These are phyloP conservation scores for Petunia axillaris DNA, from an alignment of 257 asterid species.

Conservation along the genomic window DNA sequence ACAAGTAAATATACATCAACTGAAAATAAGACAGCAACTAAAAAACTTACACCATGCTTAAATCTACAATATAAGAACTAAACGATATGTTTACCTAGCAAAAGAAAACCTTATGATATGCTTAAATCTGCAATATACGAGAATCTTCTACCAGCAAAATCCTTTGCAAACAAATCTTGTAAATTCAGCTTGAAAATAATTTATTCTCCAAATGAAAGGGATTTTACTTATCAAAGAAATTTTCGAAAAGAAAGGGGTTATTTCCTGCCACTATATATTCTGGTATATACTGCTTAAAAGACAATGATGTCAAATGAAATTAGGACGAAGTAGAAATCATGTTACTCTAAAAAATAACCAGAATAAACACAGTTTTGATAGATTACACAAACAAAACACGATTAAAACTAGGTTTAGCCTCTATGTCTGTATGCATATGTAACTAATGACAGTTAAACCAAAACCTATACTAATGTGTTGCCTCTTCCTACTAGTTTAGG, in stretches of 20 bases:
- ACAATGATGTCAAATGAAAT: constrained; percentile 11
- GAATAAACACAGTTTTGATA: constrained; percentile 9
- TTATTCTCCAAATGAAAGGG: constrained; percentile 12
- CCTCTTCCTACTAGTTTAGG: constrained; percentile 23
- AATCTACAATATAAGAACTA: not conserved
- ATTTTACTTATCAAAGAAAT: not conserved
- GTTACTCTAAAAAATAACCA: not conserved
- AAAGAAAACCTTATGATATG: not conserved
- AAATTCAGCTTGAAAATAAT: not conserved
- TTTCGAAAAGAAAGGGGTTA: not conserved
- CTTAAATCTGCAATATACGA: not conserved
- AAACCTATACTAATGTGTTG: constrained; percentile 11
- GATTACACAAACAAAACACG: not conserved
- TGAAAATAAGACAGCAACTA: not conserved
- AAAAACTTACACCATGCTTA: not conserved
- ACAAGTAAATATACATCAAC: constrained; percentile 11
- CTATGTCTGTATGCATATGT: constrained; percentile 11
- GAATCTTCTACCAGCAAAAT: constrained; percentile 13
- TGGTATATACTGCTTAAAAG: not conserved
- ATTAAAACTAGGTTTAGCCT: constrained; percentile 9
- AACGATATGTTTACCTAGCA: too few relatives aligned
- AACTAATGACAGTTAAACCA: not conserved
- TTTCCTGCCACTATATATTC: not conserved
- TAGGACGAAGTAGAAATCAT: constrained; percentile 15
- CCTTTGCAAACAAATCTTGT: constrained; percentile 11